Conservation (phyloP, 225 moss, liverwort and hornwort genomes). For the Physcomitrellopsis africana region DNA sequence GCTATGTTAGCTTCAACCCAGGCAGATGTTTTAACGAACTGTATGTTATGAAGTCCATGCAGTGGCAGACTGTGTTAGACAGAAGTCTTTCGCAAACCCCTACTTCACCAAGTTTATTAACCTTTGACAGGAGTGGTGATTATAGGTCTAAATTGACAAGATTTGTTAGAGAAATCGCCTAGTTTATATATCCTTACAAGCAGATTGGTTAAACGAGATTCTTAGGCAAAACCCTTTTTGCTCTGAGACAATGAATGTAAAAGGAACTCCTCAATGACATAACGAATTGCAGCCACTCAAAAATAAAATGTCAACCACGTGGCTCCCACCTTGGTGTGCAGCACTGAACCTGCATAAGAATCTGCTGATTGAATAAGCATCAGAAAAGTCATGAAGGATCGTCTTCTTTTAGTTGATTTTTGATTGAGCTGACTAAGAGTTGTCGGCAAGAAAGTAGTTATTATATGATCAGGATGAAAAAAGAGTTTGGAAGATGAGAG, state of each 20-base stretch:
- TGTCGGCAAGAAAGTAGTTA: conserved; percentile 9
- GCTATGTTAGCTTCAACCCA: conserved; percentile 9
- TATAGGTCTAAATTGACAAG: conserved; percentile 41
- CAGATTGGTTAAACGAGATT: conserved; percentile 26
- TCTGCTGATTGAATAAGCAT: conserved; percentile 14
- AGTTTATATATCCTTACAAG: conserved; percentile 32
- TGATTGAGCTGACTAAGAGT: conserved; percentile 2
- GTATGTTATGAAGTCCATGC: conserved; percentile 11
- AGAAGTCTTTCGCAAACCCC: conserved; percentile 11
- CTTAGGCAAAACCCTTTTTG: conserved; percentile 28
- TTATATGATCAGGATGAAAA: conserved; percentile 4
- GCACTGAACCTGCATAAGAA: conserved; percentile 29
- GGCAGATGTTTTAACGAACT: background rate
- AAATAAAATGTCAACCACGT: conserved; percentile 47
- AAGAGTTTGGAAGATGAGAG: conserved; percentile 5
- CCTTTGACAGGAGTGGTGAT: conserved; percentile 40
- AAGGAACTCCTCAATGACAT: conserved; percentile 32
- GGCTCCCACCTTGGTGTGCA: conserved; percentile 67
- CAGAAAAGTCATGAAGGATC: conserved; percentile 23
- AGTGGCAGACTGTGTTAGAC: conserved; percentile 17
- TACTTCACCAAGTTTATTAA: conserved; percentile 29
- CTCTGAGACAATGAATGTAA: conserved; percentile 22
- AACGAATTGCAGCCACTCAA: conserved; percentile 31
- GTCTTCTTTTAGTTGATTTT: conserved; percentile 23
- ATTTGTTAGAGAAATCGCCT: conserved; percentile 30